Evolutionary conservation across 2,329 filamentous ascomycete species (phyloP).

Genomic region (Neofusicoccum kwambonambiense): DNA sequence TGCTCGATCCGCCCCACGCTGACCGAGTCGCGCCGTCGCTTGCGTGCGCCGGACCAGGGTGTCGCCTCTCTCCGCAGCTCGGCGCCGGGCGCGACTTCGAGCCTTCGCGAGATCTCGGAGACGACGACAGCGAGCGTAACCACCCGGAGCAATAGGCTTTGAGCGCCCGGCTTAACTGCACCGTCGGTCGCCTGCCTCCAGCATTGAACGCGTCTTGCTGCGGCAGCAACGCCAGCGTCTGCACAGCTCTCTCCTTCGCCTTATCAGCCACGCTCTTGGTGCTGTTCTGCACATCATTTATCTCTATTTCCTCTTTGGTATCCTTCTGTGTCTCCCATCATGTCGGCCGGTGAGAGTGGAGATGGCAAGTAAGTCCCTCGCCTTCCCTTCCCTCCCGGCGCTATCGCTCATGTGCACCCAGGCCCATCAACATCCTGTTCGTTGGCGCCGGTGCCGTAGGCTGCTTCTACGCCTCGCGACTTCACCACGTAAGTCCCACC

Average conservation of each 20-base stretch:
- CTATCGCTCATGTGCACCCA: neutral
- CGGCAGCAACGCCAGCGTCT: too few species aligned
- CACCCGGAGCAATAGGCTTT: neutral
- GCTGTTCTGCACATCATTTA: neutral
- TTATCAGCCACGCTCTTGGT: neutral
- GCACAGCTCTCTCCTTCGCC: neutral
- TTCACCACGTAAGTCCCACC: conserved; percentile 53
- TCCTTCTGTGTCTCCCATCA: neutral
- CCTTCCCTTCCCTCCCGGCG: neutral
- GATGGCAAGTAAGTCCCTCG: neutral
- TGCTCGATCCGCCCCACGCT: neutral
- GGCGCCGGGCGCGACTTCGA: neutral
- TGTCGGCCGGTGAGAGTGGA: neutral
- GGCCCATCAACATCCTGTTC: conserved; percentile 58
- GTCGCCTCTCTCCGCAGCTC: neutral
- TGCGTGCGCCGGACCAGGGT: too few species aligned
- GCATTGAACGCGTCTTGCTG: neutral
- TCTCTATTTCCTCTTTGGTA: neutral
- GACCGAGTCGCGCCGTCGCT: neutral
- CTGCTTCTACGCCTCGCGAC: conserved; percentile 69
- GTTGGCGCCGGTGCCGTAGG: conserved; percentile 71
- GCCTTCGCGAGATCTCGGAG: neutral
- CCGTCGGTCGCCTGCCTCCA: neutral
- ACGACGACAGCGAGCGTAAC: neutral
- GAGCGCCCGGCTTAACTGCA: neutral